Base-by-base conservation (phyloP, 805 yeast species). In the Ogataea minuta region DNA sequence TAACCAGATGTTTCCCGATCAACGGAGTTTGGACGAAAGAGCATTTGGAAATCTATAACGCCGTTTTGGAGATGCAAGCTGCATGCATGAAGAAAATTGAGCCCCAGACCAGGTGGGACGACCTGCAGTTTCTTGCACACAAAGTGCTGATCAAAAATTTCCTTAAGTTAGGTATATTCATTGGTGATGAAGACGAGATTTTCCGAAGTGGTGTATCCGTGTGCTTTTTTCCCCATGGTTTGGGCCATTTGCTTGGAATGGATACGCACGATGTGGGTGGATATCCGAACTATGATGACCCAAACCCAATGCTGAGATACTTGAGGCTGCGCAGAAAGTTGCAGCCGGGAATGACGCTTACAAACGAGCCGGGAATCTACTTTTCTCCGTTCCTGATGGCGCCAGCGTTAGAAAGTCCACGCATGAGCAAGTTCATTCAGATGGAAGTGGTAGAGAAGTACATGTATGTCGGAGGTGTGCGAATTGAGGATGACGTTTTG, bases 191-290 rank as follows among this genome's bases (percentile, higher is more conserved):
- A 4, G 78, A 67, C 12, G 93, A 88, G 48, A 78, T 91, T 23
- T 79, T 77, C 44, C 72, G 76, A 2, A 75, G 95, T 35, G 74
- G 80, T 41, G 77, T 83, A 4, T 77, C 95, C 3, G 83, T 81
- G 4, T 76, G 84, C 15, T 91, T 91, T 64, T 87, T 81, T 62
- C 99, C 99, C 2, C 99, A 93, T 57, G 99, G 99, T 0, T 68
- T 93, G 41, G 99, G 99, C 10, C 99, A 91, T 58, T 69, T 88
- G 56, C 65, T 91, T 28, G 99, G 99, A 16, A 72, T 91, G 83
- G 96, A 91, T 58, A 89, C 96, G 3, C 99, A 93, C 62, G 99
- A 91, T 63, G 95, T 88, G 32, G 98, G 87, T 28, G 98, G 99
- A 1, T 57, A 72, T 46, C 79, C 98, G 11, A 80, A 91, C 61